Evolutionary conservation across 2,329 filamentous ascomycete genomes (phyloP), one percentile per base, ranked within the genome.

Genomic region (Phaeophleospora eucalypticola): DNA sequence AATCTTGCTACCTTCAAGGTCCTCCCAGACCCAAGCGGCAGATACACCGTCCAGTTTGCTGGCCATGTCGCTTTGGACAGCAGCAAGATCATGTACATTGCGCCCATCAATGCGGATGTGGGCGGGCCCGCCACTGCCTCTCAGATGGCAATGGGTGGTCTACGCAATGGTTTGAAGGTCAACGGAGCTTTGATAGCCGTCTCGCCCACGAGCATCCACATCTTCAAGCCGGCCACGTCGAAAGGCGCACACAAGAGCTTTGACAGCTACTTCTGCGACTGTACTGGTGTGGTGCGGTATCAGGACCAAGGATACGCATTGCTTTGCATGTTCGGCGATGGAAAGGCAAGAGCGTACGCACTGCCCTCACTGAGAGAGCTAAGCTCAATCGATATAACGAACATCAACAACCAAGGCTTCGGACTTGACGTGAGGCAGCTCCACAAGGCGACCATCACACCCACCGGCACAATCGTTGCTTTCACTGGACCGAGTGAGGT

Each of bases 161-260:
- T 98, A 1, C 78, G 89, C 39, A 83, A 78, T 39, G 90, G 91
- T 1, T 68, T 74, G 8, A 86, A 86, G 61, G 78, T 93, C 2
- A 83, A 93, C 56, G 93, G 93, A 12, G 82, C 86, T 1, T 70
- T 98, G 9, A 77, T 97, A 37, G 88, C 81, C 47, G 87, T 91
- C 67, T 87, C 84, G 1, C 70, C 73, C 34, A 78, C 78, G 3
- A 88, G 89, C 58, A 84, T 83, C n/a, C 82, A 90, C 46, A 82
- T 98, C 40, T 95, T 96, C 74, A 87, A 84, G 55, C 91, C 93
- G 0, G 83, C 89, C 2, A 81, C 80, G 1, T 77, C 83, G 16
- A 97, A 95, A 69, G 93, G 91, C n/a, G 90, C 91, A 0, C 87
- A 89, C 45, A 95, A 93, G 59, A 82, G 83, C 1, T 97, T 93